These are phyloP conservation scores for Filobasidium floriforme DNA, from an alignment of 768 basidiomycete species.

Conservation along the genomic window DNA sequence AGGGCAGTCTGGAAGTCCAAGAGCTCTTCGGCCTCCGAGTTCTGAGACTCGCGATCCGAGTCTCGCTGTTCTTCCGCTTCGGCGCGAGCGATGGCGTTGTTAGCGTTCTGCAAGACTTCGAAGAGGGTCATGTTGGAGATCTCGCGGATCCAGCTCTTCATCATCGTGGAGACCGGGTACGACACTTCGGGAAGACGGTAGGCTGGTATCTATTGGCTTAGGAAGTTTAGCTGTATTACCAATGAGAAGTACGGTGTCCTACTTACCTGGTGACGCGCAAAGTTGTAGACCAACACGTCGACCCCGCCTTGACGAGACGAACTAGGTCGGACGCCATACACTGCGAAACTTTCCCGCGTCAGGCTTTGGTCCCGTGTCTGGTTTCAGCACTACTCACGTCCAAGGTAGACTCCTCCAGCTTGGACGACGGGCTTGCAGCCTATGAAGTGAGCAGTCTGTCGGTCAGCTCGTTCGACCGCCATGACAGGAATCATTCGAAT, in stretches of 20 bases:
- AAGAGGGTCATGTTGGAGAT: conserved; percentile 34
- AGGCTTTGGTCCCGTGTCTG: neutral
- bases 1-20: conserved; percentile 44
- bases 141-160: conserved; percentile 36
- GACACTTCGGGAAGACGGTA: conserved; percentile 45
- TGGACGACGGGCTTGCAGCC: conserved; percentile 45
- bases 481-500: neutral
- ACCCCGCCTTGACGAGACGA: conserved; percentile 27
- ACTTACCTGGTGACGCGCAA: conserved; percentile 40
- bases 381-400: conserved; percentile 14
- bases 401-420: conserved; percentile 42
- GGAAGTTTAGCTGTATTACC: neutral
- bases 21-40: conserved; percentile 32
- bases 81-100: conserved; percentile 32
- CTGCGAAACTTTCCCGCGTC: neutral
- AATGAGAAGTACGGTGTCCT: too few relatives aligned
- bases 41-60: conserved; percentile 5
- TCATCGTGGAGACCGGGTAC: conserved; percentile 31
- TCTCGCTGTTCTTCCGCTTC: conserved; percentile 28
- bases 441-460: neutral
- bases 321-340: conserved; percentile 43
- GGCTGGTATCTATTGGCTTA: conserved; percentile 37
- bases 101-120: conserved; percentile 29
- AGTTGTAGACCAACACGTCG: conserved; percentile 45
- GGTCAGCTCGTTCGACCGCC: conserved; percentile 20